Evolutionary conservation across 179 eudicot species (phyloP), one percentile per base, ranked within the genome.

Genomic region (Carnegiea gigantea): DNA sequence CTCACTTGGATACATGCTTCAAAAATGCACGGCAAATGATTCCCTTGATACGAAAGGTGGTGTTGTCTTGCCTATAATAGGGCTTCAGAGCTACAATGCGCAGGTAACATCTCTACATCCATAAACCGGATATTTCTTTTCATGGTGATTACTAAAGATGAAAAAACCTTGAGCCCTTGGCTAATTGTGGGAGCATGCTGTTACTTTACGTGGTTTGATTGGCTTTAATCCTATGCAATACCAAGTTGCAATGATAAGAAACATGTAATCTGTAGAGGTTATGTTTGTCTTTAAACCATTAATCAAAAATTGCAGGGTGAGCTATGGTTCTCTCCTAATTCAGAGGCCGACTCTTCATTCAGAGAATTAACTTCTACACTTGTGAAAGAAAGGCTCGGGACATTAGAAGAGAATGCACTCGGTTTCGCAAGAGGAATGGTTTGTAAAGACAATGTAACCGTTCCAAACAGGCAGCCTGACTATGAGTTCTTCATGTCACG

Each of bases 1-100:
- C 86, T 90, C 90, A 54, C 90, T 88, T 48, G 90, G 91, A 76
- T 85, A 87, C 84, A 81, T 84, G 53, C 83, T 80, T 73, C 83
- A 80, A 71, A 74, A 77, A 84, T 74, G 80, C 53, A 70, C 72
- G 33, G 30, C 77, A 28, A 80, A 83, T 54, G 77, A 77, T 73
- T 73, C 82, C 43, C 43, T 33, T 75, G 68, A 82, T n/a, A 57
- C 26, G 80, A 83, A 54, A 33, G 79, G 46, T 24, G 79, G 76
- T 81, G 62, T 84, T 53, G 82, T 82, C 82, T 84, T 87, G 38
- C 91, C 92, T 46, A 84, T 88, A 54, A 86, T 90, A 60, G 92
- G 92, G 70, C 91, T 88, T 40, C 90, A 87, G 65, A 85, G 86
- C 82, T 88, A 86, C 86, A 88, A 84, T 84, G 85, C 92, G 18